Base-by-base conservation (phyloP, 2,329 filamentous ascomycete species). In the Claviceps sp. region DNA sequence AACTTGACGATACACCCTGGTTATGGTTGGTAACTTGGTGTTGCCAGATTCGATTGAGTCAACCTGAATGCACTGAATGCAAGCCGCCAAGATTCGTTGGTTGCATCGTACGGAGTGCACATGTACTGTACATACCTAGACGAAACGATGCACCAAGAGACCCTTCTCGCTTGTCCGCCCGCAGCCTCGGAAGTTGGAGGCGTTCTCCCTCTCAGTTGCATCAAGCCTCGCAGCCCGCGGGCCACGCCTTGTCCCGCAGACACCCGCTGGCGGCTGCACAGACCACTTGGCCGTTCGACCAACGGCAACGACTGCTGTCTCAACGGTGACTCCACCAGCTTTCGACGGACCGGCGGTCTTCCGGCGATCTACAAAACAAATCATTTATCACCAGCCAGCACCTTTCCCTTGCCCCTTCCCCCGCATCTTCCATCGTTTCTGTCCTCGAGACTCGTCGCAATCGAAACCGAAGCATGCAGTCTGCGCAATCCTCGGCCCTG, bases 401-500 rank as follows among this genome's bases (percentile, higher is more conserved):
- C 48, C 45, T 45, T 47, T 14, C 37, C 45, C 34, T 38, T 40
- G 46, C 13, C 42, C 34, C 24, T 49, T n/a, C 20, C 24, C 34
- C 20, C 37, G 26, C 44, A 24, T 38, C 44, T 36, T 24, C 5
- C 37, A 45, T 22, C 24, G 24, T 45, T 18, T 30, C 46, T 49
- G 42, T 45, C 48, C 40, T 48, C 34, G 52, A 47, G 18, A 42
- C 36, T n/a, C 41, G 43, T 52, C 45, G 24, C 42, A 24, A 40
- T 42, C 9, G 20, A 49, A 60, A 40, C 44, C 11, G 24, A 49
- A 60, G 56, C 54, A 67, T 67, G 65, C 58, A 63, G 52, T 58
- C 65, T 49, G 58, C 63, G 42, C 60, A 62, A 48, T 38, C 54
- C 71, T 72, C 41, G 64, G 66, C 42, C 62, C 64, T 56, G 64